Conservation (phyloP, 768 basidiomycete species). For the Suillus plorans region DNA sequence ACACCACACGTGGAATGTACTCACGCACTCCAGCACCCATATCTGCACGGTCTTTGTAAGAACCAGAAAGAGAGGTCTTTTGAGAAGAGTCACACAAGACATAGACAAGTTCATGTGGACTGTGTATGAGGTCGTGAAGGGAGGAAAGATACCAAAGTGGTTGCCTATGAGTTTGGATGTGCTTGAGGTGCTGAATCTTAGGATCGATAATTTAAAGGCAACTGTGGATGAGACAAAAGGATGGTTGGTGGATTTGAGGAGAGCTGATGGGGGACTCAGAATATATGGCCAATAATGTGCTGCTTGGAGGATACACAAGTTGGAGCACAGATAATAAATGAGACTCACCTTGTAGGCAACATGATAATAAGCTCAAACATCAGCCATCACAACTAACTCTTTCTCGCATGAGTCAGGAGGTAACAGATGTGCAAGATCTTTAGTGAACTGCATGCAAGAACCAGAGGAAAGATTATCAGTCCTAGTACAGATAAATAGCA, state of each 20-base stretch:
- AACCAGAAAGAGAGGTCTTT: no score
- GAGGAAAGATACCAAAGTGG: neutral
- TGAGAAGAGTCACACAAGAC: neutral
- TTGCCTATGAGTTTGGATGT: neutral
- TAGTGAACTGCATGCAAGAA: no score
- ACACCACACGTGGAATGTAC: no score
- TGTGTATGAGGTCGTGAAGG: neutral
- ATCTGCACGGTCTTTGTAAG: no score
- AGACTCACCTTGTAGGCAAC: slow-evolving; percentile 45
- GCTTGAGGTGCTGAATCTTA: neutral
- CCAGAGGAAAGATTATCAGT: no score
- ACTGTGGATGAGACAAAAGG: neutral
- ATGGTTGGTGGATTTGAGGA: neutral
- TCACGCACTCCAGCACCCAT: no score
- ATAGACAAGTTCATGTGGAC: neutral
- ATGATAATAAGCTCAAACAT: slow-evolving; percentile 49
- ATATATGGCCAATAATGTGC: slow-evolving; percentile 55
- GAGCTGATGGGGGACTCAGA: neutral
- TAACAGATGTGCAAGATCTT: slow-evolving; percentile 20
- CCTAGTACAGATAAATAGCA: no score
- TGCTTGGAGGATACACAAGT: slow-evolving; percentile 18
- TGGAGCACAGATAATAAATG: neutral
- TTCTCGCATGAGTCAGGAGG: slow-evolving; percentile 26
- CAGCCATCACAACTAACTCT: slow-evolving; percentile 47
- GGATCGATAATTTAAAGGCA: neutral